A percentile compares a stretch with the other conserved stretches of the same genome.
Evolutionary conservation across 1,284 basidiomycete species (phyloP).

Genomic region (Tausonia pullulans): DNA sequence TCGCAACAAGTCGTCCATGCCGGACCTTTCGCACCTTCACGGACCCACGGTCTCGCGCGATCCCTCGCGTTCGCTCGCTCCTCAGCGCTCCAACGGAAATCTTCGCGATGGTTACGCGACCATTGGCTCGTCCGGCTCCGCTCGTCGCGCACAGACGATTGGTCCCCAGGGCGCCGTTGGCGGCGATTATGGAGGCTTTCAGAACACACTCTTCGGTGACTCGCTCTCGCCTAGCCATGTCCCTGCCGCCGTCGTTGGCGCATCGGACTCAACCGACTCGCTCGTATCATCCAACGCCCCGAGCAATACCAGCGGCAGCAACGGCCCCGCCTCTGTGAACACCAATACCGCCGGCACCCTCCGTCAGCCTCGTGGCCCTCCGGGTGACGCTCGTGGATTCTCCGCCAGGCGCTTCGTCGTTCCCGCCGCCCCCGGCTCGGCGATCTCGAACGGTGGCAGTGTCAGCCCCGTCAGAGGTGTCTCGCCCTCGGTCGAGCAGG

Average conservation of each 20-base stretch:
- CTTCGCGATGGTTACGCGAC: constrained; percentile 64
- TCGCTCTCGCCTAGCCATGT: neutral
- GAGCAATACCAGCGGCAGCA: neutral
- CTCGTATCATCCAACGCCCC: constrained; percentile 4
- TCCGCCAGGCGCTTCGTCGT: constrained; percentile 3
- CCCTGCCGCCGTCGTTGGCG: neutral
- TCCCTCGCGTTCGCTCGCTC: constrained; percentile 62
- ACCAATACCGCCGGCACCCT: constrained; percentile 13
- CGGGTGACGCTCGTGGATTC: constrained; percentile 14
- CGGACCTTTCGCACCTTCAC: constrained; percentile 39
- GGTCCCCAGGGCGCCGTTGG: constrained; percentile 3
- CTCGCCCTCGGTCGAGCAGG: neutral
- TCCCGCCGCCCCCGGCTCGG: constrained; percentile 1
- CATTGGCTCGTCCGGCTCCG: constrained; percentile 23
- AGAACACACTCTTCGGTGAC: constrained; percentile 22
- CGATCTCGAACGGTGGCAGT: neutral
- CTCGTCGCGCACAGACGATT: constrained; percentile 8
- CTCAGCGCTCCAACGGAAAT: constrained; percentile 79
- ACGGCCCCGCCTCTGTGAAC: constrained; percentile 11
- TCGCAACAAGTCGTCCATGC: constrained; percentile 92
- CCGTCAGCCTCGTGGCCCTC: constrained; percentile 17
- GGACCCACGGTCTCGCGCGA: constrained; percentile 60
- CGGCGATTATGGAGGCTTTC: neutral
- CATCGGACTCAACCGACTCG: constrained; percentile 7
- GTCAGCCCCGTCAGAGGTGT: neutral